Evolutionary conservation across 768 basidiomycete species (phyloP), one percentile per base, ranked within the genome.

Genomic region (Hericium rajendrae): DNA sequence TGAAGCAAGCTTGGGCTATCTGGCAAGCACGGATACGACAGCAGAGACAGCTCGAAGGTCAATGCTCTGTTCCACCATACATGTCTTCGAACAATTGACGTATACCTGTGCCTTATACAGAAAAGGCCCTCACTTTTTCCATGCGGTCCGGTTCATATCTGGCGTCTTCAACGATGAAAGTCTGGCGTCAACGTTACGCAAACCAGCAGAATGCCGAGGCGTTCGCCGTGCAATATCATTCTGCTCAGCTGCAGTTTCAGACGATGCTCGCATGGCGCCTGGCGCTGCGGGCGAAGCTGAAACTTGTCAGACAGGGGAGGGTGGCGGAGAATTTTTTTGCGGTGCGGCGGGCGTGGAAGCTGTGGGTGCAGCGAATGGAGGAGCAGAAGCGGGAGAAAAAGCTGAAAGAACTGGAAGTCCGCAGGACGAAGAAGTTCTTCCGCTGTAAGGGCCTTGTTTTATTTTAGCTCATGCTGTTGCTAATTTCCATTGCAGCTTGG

Each of bases 221-320:
- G 0, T 77, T 79, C 51, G 84, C 84, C 13, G 68, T 73, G 11
- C 77, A 78, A 54, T 80, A 78, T 64, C 72, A 82, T 62, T 68
- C 73, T 13, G 62, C 65, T 1, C 73, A 72, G 57, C 59, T 81
- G 8, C 66, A 68, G 9, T 76, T 71, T 55, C 72, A 68, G 53
- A 65, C 70, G 55, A 70, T 86, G 13, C 65, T 79, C 5, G 64
- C 59, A 16, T 90, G 88, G 88, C 77, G 83, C 18, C 63, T 80
- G 18, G 71, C 72, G 40, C 70, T 86, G 53, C 77, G 82, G 16
- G 68, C 71, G 15, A 76, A 77, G 56, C 59, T 81, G 41, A 78
- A 78, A 59, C 62, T 75, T 62, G 67, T 73, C 41, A 81, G 79
- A 61, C 75, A 82, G 62, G 85, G 85, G 1, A 78, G 75, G 60